Base-by-base conservation (phyloP, 1,284 basidiomycete species). In the Salmacisia buchloeana region DNA sequence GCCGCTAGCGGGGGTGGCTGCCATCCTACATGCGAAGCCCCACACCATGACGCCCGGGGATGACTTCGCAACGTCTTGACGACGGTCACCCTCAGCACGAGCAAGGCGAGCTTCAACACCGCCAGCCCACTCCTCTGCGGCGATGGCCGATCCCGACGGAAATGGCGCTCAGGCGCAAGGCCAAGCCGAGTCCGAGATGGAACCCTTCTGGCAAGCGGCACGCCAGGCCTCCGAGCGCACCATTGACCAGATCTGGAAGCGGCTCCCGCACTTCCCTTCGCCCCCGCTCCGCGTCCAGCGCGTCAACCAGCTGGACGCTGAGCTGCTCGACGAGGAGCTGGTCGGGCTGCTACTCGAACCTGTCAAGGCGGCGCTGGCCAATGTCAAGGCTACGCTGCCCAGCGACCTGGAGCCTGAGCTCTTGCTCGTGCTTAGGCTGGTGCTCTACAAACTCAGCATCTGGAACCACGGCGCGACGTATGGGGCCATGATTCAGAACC, bases 231-330 rank as follows among this genome's bases (percentile, higher is more conserved):
- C 76, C 1, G 41, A 63, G 15, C 59, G 71, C 1, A 60, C 67
- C 7, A 71, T 77, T 39, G 64, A 63, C 1, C 60, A 60, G 0
- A 72, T 78, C 31, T 71, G 76, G 25, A 64, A 65, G 4, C 69
- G 68, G 5, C 63, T 79, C 0, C 72, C 75, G 21, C 56, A 63
- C n/a, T 76, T 78, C 58, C 69, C 75, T 12, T 72, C 75, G 15
- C 73, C 77, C 3, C 64, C 68, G n/a, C 69, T 78, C 45, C 73
- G 73, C 35, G 73, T 79, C 39, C 76, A 77, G 56, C 67, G 94
- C 59, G 92, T 97, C 43, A 89, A 89, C 29, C 92, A 97, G 81
- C 86, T 97, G 56, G 96, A 99, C 80, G 88, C 94, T 0, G 89
- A 93, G 73, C 84, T 94, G 33, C 85, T 98, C 52, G 96, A 99